Evolutionary conservation across 2,329 filamentous ascomycete species (phyloP).

Genomic region (Bipolaris sorokiniana): DNA sequence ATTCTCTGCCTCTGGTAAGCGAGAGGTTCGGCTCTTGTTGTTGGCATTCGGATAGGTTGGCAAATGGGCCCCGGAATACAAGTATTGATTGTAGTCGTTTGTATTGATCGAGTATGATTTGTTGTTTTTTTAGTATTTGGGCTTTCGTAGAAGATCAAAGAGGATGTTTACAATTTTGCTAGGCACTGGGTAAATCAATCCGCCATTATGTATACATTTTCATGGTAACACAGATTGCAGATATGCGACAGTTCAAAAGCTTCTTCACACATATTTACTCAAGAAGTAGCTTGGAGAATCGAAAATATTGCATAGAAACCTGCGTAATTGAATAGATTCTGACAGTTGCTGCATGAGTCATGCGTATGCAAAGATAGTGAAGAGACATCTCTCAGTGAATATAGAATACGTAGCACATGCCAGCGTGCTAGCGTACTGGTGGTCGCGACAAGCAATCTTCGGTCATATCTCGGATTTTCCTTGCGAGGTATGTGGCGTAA

Average conservation of each 20-base stretch:
- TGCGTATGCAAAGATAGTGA: not conserved
- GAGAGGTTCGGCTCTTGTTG: constrained; percentile 11
- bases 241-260: not conserved
- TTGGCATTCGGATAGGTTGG: not conserved
- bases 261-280: not conserved
- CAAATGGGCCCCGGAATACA: not conserved
- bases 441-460: not conserved
- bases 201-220: not conserved
- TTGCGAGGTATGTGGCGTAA: too few species aligned
- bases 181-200: too few species aligned
- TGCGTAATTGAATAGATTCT: not conserved
- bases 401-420: not conserved
- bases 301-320: too few species aligned
- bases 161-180: not conserved
- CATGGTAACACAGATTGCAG: not conserved
- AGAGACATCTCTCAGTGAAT: not conserved
- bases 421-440: not conserved
- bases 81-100: too few species aligned
- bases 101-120: too few species aligned
- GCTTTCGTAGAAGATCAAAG: too few species aligned
- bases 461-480: not conserved
- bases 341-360: too few species aligned
- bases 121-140: too few species aligned
- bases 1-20: constrained; percentile 23
- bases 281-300: not conserved